Conservation (phyloP, 805 yeast species). For the Wickerhamomyces silvicola region DNA sequence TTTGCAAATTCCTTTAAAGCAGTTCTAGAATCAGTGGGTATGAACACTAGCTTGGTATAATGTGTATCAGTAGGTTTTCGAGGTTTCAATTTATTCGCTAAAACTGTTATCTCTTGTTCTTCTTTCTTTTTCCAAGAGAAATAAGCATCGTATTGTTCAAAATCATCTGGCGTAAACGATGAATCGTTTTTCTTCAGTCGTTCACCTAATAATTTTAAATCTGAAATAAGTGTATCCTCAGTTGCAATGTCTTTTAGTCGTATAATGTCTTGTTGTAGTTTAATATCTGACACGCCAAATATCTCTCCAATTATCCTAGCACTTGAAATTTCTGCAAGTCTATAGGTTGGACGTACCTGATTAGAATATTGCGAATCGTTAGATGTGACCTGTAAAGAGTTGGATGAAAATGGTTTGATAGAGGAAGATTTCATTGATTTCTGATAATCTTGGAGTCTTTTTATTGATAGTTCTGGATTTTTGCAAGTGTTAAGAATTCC, state of each 20-base stretch:
- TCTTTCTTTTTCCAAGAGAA: constrained; percentile 37
- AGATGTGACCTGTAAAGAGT: constrained; percentile 16
- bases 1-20: constrained; percentile 35
- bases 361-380: constrained; percentile 11
- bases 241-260: constrained; percentile 34
- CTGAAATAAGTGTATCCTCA: constrained; percentile 27
- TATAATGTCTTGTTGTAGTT: constrained; percentile 50
- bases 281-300: constrained; percentile 41
- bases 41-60: constrained; percentile 11
- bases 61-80: neutral
- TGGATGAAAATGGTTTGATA: constrained; percentile 1
- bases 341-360: constrained; percentile 38
- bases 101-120: constrained; percentile 22
- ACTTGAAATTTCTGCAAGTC: constrained; percentile 47
- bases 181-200: constrained; percentile 22
- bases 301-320: constrained; percentile 40
- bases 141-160: constrained; percentile 28
- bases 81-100: constrained; percentile 18
- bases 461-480: constrained; percentile 29
- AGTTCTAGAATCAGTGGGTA: constrained; percentile 38
- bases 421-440: constrained; percentile 19
- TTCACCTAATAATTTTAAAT: constrained; percentile 15
- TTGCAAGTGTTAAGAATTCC: constrained; percentile 13
- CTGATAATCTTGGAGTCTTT: constrained; percentile 39
- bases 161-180: constrained; percentile 28